Evolutionary conservation across 345 rosid species (phyloP).

Genomic region (Bruguiera sexangula): DNA sequence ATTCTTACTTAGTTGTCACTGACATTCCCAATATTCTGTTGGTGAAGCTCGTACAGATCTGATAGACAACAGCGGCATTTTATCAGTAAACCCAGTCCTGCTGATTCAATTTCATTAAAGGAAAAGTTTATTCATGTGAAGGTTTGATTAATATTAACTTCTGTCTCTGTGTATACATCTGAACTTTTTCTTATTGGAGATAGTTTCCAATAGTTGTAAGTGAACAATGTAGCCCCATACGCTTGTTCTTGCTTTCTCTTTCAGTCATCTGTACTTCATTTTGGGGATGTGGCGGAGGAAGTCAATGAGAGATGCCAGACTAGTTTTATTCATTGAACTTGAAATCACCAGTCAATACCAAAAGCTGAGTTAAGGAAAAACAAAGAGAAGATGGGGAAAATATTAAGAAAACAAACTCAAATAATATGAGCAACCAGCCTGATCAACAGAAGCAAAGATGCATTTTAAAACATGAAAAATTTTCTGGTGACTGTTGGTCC

Average conservation of each 20-base stretch:
- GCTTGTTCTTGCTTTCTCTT: neutral
- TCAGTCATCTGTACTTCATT: too few relatives aligned
- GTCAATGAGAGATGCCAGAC: too few relatives aligned
- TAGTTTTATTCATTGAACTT: too few relatives aligned
- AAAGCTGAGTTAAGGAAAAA: too few relatives aligned
- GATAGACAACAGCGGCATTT: conserved; percentile 58
- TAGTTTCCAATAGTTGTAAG: conserved; percentile 2
- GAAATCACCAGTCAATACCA: too few relatives aligned
- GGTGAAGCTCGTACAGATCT: conserved; percentile 51
- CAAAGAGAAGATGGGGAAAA: too few relatives aligned
- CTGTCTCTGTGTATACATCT: conserved; percentile 19
- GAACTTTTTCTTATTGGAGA: neutral
- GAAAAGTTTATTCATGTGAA: conserved; percentile 98
- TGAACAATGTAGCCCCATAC: neutral
- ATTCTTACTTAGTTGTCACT: conserved; percentile 19
- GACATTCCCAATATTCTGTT: conserved; percentile 24
- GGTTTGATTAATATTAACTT: conserved; percentile 37
- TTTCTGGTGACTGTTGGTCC: too few relatives aligned
- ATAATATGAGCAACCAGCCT: too few relatives aligned
- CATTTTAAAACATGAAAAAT: neutral
- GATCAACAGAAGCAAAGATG: neutral
- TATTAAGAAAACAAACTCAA: too few relatives aligned
- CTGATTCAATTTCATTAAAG: conserved; percentile 78
- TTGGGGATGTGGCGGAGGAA: too few relatives aligned
- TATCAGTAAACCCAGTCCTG: conserved; percentile 59